These are phyloP conservation scores for Magnolia sinica DNA, from an alignment of 164 flowering plant species.

Conservation along the genomic window DNA sequence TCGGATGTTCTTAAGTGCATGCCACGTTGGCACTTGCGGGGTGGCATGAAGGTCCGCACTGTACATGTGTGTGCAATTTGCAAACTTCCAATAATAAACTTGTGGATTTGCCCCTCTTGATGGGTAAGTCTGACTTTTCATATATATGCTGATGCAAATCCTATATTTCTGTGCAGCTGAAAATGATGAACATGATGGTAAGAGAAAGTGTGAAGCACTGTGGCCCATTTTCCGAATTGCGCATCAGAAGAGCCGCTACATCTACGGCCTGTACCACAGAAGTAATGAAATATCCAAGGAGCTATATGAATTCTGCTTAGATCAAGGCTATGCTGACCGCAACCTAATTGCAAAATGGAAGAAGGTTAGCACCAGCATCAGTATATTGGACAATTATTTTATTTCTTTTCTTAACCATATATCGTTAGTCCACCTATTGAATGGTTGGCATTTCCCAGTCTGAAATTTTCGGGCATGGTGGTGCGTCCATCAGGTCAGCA, in stretches of 20 bases:
- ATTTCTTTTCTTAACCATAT: too few species aligned
- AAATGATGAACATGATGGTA: slow-evolving; percentile 59
- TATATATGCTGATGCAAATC: background rate
- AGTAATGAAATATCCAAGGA: slow-evolving; percentile 61
- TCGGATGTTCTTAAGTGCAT: background rate
- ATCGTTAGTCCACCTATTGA: too few species aligned
- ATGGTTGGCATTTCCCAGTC: too few species aligned
- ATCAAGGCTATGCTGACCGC: slow-evolving; percentile 60
- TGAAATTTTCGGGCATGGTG: too few species aligned
- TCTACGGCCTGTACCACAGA: slow-evolving; percentile 52
- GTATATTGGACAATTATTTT: too few species aligned
- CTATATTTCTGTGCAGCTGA: slow-evolving; percentile 35
- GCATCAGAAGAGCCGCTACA: slow-evolving; percentile 62
- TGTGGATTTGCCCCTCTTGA: background rate
- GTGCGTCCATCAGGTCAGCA: too few species aligned
- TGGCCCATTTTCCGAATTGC: slow-evolving; percentile 63
- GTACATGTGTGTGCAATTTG: background rate
- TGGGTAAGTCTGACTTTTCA: background rate
- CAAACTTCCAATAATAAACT: too few species aligned
- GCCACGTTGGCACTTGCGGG: background rate
- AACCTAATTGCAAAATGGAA: slow-evolving; percentile 58
- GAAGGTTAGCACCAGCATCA: slow-evolving; percentile 36
- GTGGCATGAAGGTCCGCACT: background rate
- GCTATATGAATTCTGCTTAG: slow-evolving; percentile 56
- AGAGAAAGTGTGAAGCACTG: slow-evolving; percentile 57